Conservation (phyloP, 208 protist species). For the Crithidia mellificae region DNA sequence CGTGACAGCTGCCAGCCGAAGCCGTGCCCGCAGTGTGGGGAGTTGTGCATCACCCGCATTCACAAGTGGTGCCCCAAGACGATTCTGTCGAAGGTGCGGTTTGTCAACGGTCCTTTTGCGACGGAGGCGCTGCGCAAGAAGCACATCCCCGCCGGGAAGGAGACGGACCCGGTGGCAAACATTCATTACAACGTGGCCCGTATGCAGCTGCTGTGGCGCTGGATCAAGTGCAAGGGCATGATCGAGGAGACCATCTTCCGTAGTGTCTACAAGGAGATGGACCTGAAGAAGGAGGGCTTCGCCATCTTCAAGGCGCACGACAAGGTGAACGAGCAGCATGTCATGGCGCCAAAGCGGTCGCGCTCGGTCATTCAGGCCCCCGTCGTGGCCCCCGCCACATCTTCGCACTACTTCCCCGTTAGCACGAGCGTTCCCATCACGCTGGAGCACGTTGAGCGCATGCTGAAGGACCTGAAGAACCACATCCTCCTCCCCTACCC, state of each 20-base stretch:
- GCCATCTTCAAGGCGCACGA: conserved; percentile 87
- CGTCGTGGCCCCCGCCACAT: conserved; percentile 66
- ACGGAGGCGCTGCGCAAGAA: conserved; percentile 47
- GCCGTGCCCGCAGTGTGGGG: conserved; percentile 66
- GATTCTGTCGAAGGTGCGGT: conserved; percentile 34
- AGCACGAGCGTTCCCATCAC: conserved; percentile 63
- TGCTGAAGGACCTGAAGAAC: conserved; percentile 75
- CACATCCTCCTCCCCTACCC: conserved; percentile 78
- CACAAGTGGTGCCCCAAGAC: conserved; percentile 77
- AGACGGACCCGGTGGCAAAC: conserved; percentile 23
- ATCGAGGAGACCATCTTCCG: conserved; percentile 85
- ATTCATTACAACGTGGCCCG: conserved; percentile 68
- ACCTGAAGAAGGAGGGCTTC: conserved; percentile 87
- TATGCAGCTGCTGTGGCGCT: conserved; percentile 84
- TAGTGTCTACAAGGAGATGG: conserved; percentile 84
- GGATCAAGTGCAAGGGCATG: conserved; percentile 75
- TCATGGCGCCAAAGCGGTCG: conserved; percentile 73
- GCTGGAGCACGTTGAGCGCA: conserved; percentile 61
- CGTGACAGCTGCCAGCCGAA: conserved; percentile 74
- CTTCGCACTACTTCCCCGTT: conserved; percentile 80
- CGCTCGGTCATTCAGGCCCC: conserved; percentile 67
- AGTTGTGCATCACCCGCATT: conserved; percentile 85
- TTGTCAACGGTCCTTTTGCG: conserved; percentile 67
- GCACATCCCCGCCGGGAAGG: conserved; percentile 39
- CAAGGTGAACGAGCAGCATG: conserved; percentile 75